Conservation (phyloP, 768 basidiomycete species). For the Lactarius quietus region DNA sequence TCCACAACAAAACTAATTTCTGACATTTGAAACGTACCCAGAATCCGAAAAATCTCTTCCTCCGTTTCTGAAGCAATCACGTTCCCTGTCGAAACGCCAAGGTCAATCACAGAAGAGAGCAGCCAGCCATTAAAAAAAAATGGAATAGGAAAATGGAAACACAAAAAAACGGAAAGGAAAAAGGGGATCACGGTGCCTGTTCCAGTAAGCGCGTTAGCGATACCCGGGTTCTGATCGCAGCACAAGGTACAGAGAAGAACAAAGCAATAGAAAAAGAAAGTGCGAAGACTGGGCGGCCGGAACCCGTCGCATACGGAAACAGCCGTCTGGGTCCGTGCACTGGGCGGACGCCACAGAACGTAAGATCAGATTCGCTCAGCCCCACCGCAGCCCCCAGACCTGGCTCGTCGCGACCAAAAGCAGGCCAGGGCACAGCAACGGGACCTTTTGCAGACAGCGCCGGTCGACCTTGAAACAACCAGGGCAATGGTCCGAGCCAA, state of each 20-base stretch:
- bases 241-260: constrained; percentile 19
- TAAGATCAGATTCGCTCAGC: constrained; percentile 8
- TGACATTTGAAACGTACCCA: constrained; percentile 40
- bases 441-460: background rate
- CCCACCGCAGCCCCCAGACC: constrained; percentile 2
- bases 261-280: constrained; percentile 5
- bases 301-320: constrained; percentile 14
- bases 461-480: background rate
- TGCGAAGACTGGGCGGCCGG: constrained; percentile 17
- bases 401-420: background rate
- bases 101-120: background rate
- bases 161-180: constrained; percentile 1
- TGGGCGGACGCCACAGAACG: constrained; percentile 14
- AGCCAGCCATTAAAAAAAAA: background rate
- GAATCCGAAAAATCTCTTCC: constrained; percentile 75
- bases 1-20: background rate
- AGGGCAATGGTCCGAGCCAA: background rate
- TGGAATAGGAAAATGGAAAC: background rate
- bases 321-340: constrained; percentile 8
- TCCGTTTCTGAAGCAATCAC: constrained; percentile 82
- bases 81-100: constrained; percentile 41
- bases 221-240: constrained; percentile 21
- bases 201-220: constrained; percentile 11
- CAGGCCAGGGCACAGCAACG: background rate
- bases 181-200: constrained; percentile 13